These are phyloP conservation scores for Chlamydomonas sphaeroides DNA, from an alignment of 139 green algal species.

Conservation along the genomic window DNA sequence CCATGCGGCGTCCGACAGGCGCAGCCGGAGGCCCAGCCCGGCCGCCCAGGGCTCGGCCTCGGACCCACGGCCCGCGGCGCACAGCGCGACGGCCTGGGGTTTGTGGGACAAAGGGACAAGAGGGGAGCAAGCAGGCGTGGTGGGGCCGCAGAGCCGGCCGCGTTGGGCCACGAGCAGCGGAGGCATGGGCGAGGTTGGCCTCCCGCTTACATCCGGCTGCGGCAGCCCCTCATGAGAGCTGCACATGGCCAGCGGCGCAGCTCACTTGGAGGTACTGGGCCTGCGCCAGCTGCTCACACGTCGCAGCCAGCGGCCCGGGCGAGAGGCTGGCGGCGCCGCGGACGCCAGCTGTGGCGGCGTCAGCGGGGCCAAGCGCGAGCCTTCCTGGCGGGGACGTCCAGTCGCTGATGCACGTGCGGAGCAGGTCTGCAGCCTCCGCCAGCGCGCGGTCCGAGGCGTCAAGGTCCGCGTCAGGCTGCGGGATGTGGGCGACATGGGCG, in stretches of 20 bases:
- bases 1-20: slow-evolving; percentile 37
- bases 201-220: background rate
- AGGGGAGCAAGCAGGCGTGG: background rate
- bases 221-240: too few relatives aligned
- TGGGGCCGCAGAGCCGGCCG: background rate
- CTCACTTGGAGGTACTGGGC: slow-evolving; percentile 38
- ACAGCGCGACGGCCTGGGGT: slow-evolving; percentile 8
- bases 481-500: too few relatives aligned
- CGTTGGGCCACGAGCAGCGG: background rate
- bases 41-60: slow-evolving; percentile 13
- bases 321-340: too few relatives aligned
- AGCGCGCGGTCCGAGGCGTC: too few relatives aligned
- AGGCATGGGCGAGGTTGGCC: background rate
- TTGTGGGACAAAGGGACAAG: background rate
- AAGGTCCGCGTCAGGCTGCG: too few relatives aligned
- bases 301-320: background rate
- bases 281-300: slow-evolving; percentile 20
- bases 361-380: too few relatives aligned
- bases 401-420: too few relatives aligned
- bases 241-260: too few relatives aligned
- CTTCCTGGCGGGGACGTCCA: too few relatives aligned
- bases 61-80: background rate
- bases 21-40: slow-evolving; percentile 18
- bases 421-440: too few relatives aligned
- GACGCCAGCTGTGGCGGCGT: too few relatives aligned